Conservation (phyloP, 2,329 filamentous ascomycete species). For the Acarospora socialis region DNA sequence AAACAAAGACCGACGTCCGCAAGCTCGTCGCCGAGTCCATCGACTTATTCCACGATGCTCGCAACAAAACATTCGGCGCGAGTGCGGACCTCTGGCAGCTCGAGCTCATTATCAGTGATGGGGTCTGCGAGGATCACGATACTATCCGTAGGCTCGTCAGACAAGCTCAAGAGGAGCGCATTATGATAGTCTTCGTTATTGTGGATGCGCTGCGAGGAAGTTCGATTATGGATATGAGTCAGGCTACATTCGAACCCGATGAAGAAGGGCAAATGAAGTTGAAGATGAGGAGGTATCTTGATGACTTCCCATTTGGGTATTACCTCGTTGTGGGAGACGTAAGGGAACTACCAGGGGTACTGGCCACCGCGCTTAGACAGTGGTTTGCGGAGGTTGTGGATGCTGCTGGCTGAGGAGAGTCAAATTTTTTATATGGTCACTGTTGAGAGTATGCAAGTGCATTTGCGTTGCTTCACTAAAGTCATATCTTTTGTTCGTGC, state of each 20-base stretch:
- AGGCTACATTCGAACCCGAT: constrained; percentile 15
- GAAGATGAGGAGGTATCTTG: constrained; percentile 79
- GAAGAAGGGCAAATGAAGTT: constrained; percentile 48
- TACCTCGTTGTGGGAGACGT: constrained; percentile 91
- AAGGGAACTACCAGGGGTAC: constrained; percentile 72
- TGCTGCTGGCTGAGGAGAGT: too few species aligned
- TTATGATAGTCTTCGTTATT: constrained; percentile 97
- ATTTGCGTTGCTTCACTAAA: not conserved
- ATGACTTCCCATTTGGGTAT: constrained; percentile 93
- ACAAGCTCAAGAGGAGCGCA: constrained; percentile 78
- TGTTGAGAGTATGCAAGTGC: not conserved
- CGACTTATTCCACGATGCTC: constrained; percentile 64
- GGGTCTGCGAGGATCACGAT: constrained; percentile 81
- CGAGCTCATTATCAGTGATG: constrained; percentile 83
- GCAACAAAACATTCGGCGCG: constrained; percentile 40
- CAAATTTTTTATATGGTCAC: not conserved
- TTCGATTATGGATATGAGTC: constrained; percentile 12
- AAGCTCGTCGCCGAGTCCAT: constrained; percentile 65
- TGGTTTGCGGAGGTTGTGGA: constrained; percentile 74
- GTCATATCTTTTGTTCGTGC: too few species aligned
- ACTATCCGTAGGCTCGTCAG: constrained; percentile 68
- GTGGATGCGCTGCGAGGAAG: constrained; percentile 47
- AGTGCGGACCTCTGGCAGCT: constrained; percentile 82
- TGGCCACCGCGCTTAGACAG: constrained; percentile 78
- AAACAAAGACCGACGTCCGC: constrained; percentile 73